Percentiles rank a stretch among this genome's conserved stretches.
phyloP scores from a whole-genome alignment of 78 protist species.

The Dictyostelium intermedium region DNA sequence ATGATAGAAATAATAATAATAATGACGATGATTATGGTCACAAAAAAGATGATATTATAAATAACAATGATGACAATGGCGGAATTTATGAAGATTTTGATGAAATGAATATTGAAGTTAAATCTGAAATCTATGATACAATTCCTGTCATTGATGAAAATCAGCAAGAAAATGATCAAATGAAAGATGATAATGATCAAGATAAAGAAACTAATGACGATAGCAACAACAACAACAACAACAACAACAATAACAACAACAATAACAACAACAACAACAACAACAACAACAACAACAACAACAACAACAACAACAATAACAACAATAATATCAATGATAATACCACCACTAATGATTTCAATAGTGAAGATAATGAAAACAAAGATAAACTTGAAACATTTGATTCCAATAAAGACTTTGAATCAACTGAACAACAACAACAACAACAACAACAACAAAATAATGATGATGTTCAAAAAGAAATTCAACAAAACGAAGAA shows the following conservation, averaged over 20 bases:
- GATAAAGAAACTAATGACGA: not conserved
- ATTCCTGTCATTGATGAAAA: not conserved
- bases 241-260: not conserved
- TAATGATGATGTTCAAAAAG: not conserved
- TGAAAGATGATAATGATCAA: not conserved
- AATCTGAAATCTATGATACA: not conserved
- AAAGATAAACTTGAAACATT: not conserved
- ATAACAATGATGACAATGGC: not conserved
- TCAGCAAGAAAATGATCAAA: not conserved
- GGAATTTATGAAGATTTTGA: not conserved
- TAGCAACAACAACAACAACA: not conserved
- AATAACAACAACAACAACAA: not conserved
- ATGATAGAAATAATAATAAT: not conserved
- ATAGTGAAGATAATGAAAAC: not conserved
- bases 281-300: not conserved
- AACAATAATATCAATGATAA: too few species aligned
- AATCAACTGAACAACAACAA: not conserved
- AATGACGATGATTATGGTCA: not conserved
- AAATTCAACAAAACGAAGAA: not conserved
- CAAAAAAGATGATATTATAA: not conserved
- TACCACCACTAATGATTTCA: not conserved
- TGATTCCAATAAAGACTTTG: not conserved
- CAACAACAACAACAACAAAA: not conserved
- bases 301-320: not conserved
- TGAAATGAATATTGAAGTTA: not conserved